A percentile compares a stretch with the other conserved stretches of the same genome.
phyloP scores from a whole-genome alignment of 2,329 filamentous ascomycete genomes.

The Orbilia brochopaga region DNA sequence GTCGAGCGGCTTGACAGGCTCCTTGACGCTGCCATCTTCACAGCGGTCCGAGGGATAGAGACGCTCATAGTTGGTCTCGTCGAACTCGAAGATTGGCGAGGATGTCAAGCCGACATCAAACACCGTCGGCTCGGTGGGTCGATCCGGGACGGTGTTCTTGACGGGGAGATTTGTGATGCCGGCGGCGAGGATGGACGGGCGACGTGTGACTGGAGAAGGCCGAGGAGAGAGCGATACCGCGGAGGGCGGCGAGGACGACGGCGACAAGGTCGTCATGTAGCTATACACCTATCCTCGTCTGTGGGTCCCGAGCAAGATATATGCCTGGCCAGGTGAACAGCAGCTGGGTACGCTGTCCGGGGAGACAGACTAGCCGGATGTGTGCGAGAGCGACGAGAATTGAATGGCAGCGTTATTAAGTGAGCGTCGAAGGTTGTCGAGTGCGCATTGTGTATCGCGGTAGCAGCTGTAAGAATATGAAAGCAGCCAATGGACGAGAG shows the following conservation, averaged over 20 bases:
- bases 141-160: constrained; percentile 27
- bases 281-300: too few species aligned
- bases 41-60: constrained; percentile 14
- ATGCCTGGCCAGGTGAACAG: too few species aligned
- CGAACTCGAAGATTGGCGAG: constrained; percentile 34
- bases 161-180: not conserved
- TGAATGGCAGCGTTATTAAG: too few species aligned
- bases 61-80: constrained; percentile 18
- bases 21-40: constrained; percentile 23
- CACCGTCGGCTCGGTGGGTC: constrained; percentile 29
- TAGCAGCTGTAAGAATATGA: too few species aligned
- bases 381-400: too few species aligned
- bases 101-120: constrained; percentile 27
- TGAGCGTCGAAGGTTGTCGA: too few species aligned
- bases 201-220: too few species aligned
- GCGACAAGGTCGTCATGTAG: not conserved
- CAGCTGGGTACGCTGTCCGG: too few species aligned
- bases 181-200: constrained; percentile 18
- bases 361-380: too few species aligned
- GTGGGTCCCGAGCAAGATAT: too few species aligned
- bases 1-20: constrained; percentile 42
- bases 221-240: not conserved
- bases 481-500: too few species aligned
- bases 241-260: not conserved
- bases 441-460: too few species aligned